A percentile compares a stretch with the other conserved stretches of the same genome.
phyloP scores from a whole-genome alignment of 2,329 filamentous ascomycete species.

The Ophiostoma sp. region DNA sequence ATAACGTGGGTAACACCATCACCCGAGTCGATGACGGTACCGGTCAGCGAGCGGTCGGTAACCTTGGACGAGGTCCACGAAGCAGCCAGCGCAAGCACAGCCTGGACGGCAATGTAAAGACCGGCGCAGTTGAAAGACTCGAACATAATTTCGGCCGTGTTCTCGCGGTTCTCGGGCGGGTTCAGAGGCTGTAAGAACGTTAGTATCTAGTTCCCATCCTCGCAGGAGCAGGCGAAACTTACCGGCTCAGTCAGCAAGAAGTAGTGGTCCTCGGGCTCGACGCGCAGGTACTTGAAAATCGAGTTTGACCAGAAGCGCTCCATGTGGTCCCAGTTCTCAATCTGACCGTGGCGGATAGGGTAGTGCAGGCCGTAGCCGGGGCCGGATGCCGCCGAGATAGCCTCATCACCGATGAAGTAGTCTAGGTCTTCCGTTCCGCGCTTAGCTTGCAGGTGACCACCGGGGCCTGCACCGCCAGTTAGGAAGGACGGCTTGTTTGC shows the following conservation, averaged over 20 bases:
- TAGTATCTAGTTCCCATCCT: too few relatives aligned
- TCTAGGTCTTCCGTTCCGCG: slow-evolving; percentile 95
- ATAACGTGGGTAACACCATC: slow-evolving; percentile 99
- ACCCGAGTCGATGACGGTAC: slow-evolving; percentile 96
- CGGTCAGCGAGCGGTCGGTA: slow-evolving; percentile 88
- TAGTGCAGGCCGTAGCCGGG: slow-evolving; percentile 97
- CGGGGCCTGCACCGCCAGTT: slow-evolving; percentile 78
- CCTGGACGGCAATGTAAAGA: slow-evolving; percentile 97
- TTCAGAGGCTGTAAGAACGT: slow-evolving; percentile 69
- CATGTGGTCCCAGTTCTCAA: slow-evolving; percentile 99
- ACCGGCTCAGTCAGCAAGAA: slow-evolving; percentile 97
- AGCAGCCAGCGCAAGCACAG: slow-evolving; percentile 89
- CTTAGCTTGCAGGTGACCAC: slow-evolving; percentile 81
- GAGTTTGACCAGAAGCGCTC: slow-evolving; percentile 99
- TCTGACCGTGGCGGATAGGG: slow-evolving; percentile 93
- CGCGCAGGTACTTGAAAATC: slow-evolving; percentile 98
- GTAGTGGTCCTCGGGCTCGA: slow-evolving; percentile 97
- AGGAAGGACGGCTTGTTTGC: slow-evolving; percentile 94
- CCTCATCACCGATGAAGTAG: slow-evolving; percentile 98
- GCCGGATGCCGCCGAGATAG: slow-evolving; percentile 73
- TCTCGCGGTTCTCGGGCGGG: slow-evolving; percentile 96
- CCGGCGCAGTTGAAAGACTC: slow-evolving; percentile 99
- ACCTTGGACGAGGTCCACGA: slow-evolving; percentile 99
- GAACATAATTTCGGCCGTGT: slow-evolving; percentile 99
- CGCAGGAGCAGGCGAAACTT: slow-evolving; percentile 33